Base-by-base conservation (phyloP, 495 filamentous ascomycete species). In the Echria macrotheca region DNA sequence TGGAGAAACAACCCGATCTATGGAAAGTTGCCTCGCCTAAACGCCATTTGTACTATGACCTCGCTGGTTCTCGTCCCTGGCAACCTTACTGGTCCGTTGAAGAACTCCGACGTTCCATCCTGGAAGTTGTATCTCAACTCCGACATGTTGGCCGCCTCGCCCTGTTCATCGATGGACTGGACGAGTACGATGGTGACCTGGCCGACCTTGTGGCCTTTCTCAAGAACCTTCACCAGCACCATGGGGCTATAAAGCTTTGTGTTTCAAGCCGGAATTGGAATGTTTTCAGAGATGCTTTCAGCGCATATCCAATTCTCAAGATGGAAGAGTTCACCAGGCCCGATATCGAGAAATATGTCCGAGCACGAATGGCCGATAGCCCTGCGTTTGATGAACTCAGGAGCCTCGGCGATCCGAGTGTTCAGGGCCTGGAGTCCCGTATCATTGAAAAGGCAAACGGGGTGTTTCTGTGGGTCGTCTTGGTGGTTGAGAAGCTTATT, bases 211-310 rank as follows among this genome's bases (percentile, higher is more conserved):
- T 24, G 37, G 37, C 53, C 26, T 47, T 53, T 15, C 3, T 60
- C 6, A 33, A 44, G 40, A 24, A 5, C 32, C 2, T 40, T 44
- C 9, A 26, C 12, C 18, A 21, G 3, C 1, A 15, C 22, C 29
- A 38, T 11, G 45, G 52, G 25, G 36, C n/a, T n/a, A n/a, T 54
- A 47, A 58, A 54, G 25, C 22, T 57, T 10, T 54, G 50, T 24
- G 32, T 57, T 8, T 38, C 50, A 11, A 55, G 57, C 22, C 39
- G 51, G 12, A 44, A 50, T 15, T 31, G 40, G 21, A 18, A 31
- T 15, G 43, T 31, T 2, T 44, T 54, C 18, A n/a, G 31, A 3
- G 17, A 39, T 8, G 23, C 38, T 1, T 53, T 56, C 11, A 12
- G 9, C 14, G 21, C 2, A 8, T 33, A 42, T 12, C 53, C 51